Conservation (phyloP, 495 filamentous ascomycete species). For the Aspergillus cristatus region DNA sequence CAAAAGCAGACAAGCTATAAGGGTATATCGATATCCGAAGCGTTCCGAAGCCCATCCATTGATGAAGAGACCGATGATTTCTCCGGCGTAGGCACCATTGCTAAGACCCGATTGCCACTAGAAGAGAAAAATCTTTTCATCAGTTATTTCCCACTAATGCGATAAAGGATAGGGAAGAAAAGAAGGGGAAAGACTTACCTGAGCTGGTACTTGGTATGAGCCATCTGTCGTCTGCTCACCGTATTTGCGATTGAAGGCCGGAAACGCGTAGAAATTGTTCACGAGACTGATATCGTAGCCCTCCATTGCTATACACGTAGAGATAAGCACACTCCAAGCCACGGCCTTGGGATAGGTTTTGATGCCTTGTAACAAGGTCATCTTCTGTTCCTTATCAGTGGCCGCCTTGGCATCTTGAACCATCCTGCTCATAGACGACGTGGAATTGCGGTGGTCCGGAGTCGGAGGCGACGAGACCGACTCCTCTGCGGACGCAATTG, state of each 20-base stretch:
- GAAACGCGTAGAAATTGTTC: conserved; percentile 41
- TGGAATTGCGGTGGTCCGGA: conserved; percentile 10
- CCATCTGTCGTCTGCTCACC: conserved; percentile 47
- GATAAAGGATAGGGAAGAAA: neutral
- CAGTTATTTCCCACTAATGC: neutral
- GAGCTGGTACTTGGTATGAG: conserved; percentile 57
- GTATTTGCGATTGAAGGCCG: conserved; percentile 59
- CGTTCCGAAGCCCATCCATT: conserved; percentile 69
- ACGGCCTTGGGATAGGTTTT: conserved; percentile 49
- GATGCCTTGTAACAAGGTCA: conserved; percentile 37
- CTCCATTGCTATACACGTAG: conserved; percentile 48
- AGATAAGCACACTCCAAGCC: conserved; percentile 45
- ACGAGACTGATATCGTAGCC: conserved; percentile 49
- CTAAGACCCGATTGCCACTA: conserved; percentile 70
- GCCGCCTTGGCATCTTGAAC: conserved; percentile 36
- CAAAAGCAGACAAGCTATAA: conserved; percentile 56
- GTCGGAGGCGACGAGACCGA: conserved; percentile 1
- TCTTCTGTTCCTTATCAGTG: conserved; percentile 38
- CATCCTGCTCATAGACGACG: conserved; percentile 25
- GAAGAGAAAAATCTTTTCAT: conserved; percentile 3
- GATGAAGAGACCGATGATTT: conserved; percentile 67
- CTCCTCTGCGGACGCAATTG: conserved; percentile 20
- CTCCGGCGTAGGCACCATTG: conserved; percentile 56
- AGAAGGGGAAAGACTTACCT: conserved; percentile 21
- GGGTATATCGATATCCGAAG: conserved; percentile 65